Evolutionary conservation across 805 yeast species (phyloP).

Genomic region (Ogataea pilisensis): DNA sequence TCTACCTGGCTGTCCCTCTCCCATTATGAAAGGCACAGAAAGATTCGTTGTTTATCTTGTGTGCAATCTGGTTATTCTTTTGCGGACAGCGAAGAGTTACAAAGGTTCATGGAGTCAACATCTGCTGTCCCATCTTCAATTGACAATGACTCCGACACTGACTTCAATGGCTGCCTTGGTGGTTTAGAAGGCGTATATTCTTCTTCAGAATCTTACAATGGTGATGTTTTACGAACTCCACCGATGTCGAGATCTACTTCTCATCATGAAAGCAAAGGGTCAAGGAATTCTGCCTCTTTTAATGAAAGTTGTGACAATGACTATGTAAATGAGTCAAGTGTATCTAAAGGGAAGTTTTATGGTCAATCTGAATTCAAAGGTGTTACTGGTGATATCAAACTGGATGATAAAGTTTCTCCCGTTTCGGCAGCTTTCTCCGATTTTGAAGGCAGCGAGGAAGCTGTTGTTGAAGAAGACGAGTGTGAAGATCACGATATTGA

Average conservation of each 20-base stretch:
- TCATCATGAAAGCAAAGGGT: background rate
- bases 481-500: background rate
- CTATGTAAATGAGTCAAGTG: background rate
- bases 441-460: background rate
- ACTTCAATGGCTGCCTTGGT: background rate
- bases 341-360: too few relatives aligned
- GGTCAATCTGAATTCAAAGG: background rate
- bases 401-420: background rate
- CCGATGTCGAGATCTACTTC: background rate
- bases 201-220: background rate
- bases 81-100: constrained; percentile 24
- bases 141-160: constrained; percentile 5
- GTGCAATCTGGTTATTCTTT: constrained; percentile 12
- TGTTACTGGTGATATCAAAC: background rate
- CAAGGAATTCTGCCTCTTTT: constrained; percentile 3
- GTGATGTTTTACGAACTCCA: background rate
- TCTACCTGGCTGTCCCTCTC: constrained; percentile 20
- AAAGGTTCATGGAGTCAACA: constrained; percentile 17
- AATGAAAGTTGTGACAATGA: constrained; percentile 10
- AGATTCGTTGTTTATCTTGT: constrained; percentile 2
- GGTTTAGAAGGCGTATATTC: too few relatives aligned
- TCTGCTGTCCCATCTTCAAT: constrained; percentile 3
- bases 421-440: constrained; percentile 2
- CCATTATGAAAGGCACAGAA: constrained; percentile 13
- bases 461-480: background rate